Evolutionary conservation across 208 protist genomes (phyloP).

Genomic region (Crithidia brevicula): DNA sequence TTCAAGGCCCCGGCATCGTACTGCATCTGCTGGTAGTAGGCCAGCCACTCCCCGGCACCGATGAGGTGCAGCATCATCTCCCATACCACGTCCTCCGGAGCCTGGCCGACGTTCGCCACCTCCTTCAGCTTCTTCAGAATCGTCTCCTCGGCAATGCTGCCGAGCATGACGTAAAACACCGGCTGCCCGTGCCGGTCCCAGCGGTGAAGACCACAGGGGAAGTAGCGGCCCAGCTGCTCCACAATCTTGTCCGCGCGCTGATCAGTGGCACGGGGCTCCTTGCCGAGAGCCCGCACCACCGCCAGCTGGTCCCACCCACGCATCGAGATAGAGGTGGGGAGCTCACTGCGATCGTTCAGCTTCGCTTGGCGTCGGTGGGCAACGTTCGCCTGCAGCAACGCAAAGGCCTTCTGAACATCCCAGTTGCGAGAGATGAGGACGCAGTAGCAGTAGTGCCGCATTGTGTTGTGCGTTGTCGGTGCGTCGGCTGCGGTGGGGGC

Average conservation of each 20-base stretch:
- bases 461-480: constrained; percentile 43
- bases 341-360: constrained; percentile 46
- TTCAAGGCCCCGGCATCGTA: constrained; percentile 16
- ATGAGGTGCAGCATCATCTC: constrained; percentile 25
- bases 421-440: constrained; percentile 51
- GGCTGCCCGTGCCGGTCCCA: constrained; percentile 56
- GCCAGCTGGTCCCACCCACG: constrained; percentile 57
- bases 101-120: constrained; percentile 22
- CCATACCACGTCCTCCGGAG: constrained; percentile 24
- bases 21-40: constrained; percentile 32
- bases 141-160: constrained; percentile 30
- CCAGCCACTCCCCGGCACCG: constrained; percentile 30
- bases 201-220: constrained; percentile 47
- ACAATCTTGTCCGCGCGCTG: constrained; percentile 34
- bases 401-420: constrained; percentile 60
- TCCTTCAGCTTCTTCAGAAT: constrained; percentile 38
- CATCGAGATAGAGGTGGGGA: constrained; percentile 48
- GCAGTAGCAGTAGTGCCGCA: constrained; percentile 49
- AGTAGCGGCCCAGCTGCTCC: constrained; percentile 25
- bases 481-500: constrained; percentile 11
- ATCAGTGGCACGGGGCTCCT: not conserved
- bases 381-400: constrained; percentile 32
- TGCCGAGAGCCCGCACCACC: constrained; percentile 16
- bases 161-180: constrained; percentile 46
- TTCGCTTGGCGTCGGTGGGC: constrained; percentile 35